These are phyloP conservation scores for Acanthamoeba castellanii DNA, from an alignment of 208 protist genomes.

Conservation along the genomic window DNA sequence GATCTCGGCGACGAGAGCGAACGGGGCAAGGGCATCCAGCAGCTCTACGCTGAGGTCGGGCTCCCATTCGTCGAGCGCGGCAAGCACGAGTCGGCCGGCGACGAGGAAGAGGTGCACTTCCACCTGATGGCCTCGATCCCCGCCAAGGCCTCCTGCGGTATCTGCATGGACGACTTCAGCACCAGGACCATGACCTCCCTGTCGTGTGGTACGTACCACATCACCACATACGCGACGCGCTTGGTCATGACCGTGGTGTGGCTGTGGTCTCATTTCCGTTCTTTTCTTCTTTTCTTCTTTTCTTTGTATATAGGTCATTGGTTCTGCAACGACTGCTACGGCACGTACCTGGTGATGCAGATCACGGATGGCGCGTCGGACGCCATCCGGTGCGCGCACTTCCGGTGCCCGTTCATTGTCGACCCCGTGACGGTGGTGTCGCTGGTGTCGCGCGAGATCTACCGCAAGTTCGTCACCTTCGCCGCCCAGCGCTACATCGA, in stretches of 20 bases:
- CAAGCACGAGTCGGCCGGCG: not conserved
- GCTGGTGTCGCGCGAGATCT: constrained; percentile 34
- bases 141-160: not conserved
- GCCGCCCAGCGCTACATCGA: constrained; percentile 18
- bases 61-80: not conserved
- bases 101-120: not conserved
- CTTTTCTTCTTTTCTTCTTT: not conserved
- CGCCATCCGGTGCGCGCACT: constrained; percentile 1
- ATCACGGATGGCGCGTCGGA: constrained; percentile 29
- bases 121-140: not conserved
- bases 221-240: not conserved
- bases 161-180: constrained; percentile 32
- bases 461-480: constrained; percentile 49
- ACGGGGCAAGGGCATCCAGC: not conserved
- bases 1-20: not conserved
- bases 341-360: constrained; percentile 14
- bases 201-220: not conserved
- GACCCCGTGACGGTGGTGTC: constrained; percentile 16
- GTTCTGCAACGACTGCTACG: constrained; percentile 54
- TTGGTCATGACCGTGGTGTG: no score
- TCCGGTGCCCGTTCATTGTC: not conserved
- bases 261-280: not conserved
- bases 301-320: not conserved
- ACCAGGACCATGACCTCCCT: not conserved
- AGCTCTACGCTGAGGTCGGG: not conserved